Percentiles rank a stretch among this genome's conserved stretches.
phyloP scores from a whole-genome alignment of 371 early-diverging fungal species.

The Mortierella sp. region DNA sequence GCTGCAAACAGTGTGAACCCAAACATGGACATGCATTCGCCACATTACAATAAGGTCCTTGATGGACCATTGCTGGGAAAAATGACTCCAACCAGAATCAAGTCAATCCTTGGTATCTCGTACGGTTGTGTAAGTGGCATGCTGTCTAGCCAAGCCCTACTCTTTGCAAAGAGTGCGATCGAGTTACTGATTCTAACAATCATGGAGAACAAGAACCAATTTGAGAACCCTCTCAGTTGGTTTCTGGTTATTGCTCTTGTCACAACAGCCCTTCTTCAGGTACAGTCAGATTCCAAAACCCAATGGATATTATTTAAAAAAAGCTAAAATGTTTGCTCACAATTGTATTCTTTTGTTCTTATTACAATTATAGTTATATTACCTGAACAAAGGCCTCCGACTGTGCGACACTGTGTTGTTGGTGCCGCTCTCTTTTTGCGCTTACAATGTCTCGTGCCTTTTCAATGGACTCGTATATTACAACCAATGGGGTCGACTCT shows the following conservation, averaged over 20 bases:
- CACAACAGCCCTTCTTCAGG: constrained; percentile 78
- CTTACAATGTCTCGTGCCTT: constrained; percentile 82
- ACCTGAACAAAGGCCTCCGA: constrained; percentile 81
- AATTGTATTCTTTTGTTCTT: constrained; percentile 17
- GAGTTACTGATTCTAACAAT: constrained; percentile 78
- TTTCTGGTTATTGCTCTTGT: constrained; percentile 74
- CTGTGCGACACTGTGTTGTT: constrained; percentile 84
- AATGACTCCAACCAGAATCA: constrained; percentile 58
- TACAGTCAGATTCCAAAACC: constrained; percentile 31
- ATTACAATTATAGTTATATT: constrained; percentile 70
- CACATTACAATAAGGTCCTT: constrained; percentile 16
- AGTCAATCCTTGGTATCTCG: constrained; percentile 64
- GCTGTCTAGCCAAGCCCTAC: constrained; percentile 80
- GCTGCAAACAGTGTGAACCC: constrained; percentile 12
- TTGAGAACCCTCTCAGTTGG: constrained; percentile 79
- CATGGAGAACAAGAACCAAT: constrained; percentile 73
- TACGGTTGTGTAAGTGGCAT: constrained; percentile 81
- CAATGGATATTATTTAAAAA: neutral
- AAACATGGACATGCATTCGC: constrained; percentile 8
- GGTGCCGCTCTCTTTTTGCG: constrained; percentile 83
- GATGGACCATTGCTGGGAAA: constrained; percentile 38
- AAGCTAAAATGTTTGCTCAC: constrained; percentile 7
- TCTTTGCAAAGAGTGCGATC: constrained; percentile 87
- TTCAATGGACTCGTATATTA: constrained; percentile 87
- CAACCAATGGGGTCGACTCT: constrained; percentile 77